Conservation (phyloP, 495 filamentous ascomycete species). For the Tricharina praecox region DNA sequence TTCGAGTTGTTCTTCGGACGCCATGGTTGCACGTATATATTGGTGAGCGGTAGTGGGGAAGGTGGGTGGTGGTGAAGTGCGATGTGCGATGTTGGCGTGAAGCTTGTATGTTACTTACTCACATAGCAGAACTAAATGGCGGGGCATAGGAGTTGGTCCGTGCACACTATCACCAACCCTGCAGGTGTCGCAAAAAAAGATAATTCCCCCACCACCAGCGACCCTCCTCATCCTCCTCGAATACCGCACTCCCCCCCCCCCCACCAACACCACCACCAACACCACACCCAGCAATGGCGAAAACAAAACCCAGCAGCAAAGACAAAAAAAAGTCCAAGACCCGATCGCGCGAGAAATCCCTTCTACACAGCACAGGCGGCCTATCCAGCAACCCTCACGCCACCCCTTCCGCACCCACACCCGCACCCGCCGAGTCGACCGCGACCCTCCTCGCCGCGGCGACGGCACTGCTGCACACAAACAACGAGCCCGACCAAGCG, state of each 20-base stretch:
- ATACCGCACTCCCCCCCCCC: neutral
- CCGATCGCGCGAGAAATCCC: slow-evolving; percentile 14
- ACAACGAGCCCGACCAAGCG: slow-evolving; percentile 51
- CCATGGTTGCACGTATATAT: slow-evolving; percentile 42
- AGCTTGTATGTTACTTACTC: too few species aligned
- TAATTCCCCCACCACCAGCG: neutral
- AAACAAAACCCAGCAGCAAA: slow-evolving; percentile 15
- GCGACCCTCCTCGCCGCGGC: slow-evolving; percentile 46
- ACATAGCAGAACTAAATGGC: too few species aligned
- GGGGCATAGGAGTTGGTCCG: too few species aligned
- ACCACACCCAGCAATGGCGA: slow-evolving; percentile 16
- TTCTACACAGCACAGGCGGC: slow-evolving; percentile 16
- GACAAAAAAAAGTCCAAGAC: slow-evolving; percentile 6
- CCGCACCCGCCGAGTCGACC: slow-evolving; percentile 25
- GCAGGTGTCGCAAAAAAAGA: neutral
- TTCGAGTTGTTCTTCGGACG: slow-evolving; percentile 81
- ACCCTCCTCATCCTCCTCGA: slow-evolving; percentile 1
- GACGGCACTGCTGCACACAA: slow-evolving; percentile 44
- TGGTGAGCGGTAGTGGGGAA: neutral
- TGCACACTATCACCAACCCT: slow-evolving; percentile 1
- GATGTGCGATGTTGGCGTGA: neutral
- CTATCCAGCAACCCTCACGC: slow-evolving; percentile 31
- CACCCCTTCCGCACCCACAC: too few species aligned
- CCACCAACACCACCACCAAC: neutral
- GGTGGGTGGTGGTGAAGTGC: neutral